Base-by-base conservation (phyloP, 2,329 filamentous ascomycete genomes). In the Mycosphaerella arachidis region DNA sequence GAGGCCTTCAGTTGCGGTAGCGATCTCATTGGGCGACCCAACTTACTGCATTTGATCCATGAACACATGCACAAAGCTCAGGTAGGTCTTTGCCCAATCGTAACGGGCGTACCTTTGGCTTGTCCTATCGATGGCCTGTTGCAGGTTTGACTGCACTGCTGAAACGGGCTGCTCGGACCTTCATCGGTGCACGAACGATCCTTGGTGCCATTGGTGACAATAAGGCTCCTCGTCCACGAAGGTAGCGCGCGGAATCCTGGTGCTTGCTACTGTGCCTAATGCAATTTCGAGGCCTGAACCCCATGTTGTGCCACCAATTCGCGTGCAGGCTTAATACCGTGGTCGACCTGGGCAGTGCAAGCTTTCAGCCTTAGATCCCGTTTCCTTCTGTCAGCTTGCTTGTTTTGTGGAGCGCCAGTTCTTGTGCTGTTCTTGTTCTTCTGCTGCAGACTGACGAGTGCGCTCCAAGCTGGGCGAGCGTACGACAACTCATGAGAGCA, bases 311-410 rank as follows among this genome's bases (percentile, higher is more conserved):
- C 54, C 35, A 27, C 30, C 24, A 37, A 7, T n/a, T 54, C 52
- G 52, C 35, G 52, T 54, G 52, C 52, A 40, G 30, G 35, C 30
- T 40, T n/a, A 54, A 31, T n/a, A 35, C 10, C 31, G 24, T 20
- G 52, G 20, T 30, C 29, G 31, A 37, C 30, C 13, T 12, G 35
- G 31, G 54, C 29, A 16, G 29, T 48, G 54, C 43, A 48, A 48
- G 43, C 40, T 56, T 33, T 50, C 54, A 56, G 54, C 54, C 45
- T 48, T 55, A 24, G 30, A 35, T 35, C 18, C 53, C 43, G 20
- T 46, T 24, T 46, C n/a, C 37, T 18, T 37, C 29, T 37, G 18
- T 13, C 35, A 18, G n/a, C 24, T 46, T 55, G 40, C 54, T 56
- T 48, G 30, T 56, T 48, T 51, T 16, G 48, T 20, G 29, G 24